Conservation (phyloP, 345 rosid genomes). For the Boechera stricta region DNA sequence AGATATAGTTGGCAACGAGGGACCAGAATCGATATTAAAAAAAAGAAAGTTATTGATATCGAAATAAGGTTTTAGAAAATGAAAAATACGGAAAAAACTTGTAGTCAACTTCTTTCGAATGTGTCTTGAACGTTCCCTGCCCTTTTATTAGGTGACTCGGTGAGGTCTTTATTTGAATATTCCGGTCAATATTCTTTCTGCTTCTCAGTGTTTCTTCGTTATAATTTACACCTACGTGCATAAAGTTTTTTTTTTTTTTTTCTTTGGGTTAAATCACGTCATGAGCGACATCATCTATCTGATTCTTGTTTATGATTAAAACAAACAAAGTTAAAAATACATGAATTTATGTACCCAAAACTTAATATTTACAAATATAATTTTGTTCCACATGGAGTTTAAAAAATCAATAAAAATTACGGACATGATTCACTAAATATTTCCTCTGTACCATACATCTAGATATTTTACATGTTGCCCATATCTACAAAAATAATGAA, state of each 20-base stretch:
- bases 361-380: too few species aligned
- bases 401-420: too few species aligned
- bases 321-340: not conserved
- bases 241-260: not conserved
- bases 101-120: constrained; percentile 4
- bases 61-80: not conserved
- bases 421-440: too few species aligned
- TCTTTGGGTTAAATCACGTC: not conserved
- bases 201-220: not conserved
- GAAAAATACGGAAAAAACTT: not conserved
- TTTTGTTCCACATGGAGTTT: too few species aligned
- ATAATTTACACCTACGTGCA: not conserved
- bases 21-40: not conserved
- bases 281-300: not conserved
- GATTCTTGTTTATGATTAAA: not conserved
- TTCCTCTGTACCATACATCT: too few species aligned
- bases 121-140: not conserved
- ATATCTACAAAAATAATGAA: too few species aligned
- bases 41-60: not conserved
- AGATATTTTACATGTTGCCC: too few species aligned
- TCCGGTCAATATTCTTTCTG: not conserved
- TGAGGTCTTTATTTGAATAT: not conserved
- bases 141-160: not conserved
- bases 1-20: constrained; percentile 16
- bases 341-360: not conserved